phyloP scores from a whole-genome alignment of 164 flowering plant genomes.

The Dillenia suffruticosa region DNA sequence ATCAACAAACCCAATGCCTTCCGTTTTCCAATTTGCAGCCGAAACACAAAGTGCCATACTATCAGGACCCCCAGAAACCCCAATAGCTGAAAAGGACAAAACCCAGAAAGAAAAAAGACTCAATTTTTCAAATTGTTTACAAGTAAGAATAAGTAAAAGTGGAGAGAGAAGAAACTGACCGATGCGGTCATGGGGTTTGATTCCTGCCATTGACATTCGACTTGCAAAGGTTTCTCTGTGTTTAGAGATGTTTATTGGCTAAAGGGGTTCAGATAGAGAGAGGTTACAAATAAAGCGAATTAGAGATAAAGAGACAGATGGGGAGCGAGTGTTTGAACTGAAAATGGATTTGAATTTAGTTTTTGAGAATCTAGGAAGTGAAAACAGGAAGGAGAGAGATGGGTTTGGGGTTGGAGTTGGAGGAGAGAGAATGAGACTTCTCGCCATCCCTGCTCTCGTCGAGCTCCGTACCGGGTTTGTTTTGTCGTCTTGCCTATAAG shows the following conservation, averaged over 20 bases:
- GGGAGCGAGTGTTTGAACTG: no score
- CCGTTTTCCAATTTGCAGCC: slow-evolving; percentile 67
- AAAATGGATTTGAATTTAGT: slow-evolving; percentile 2
- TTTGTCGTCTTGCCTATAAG: no score
- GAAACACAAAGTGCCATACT: slow-evolving; percentile 80
- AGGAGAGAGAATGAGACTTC: slow-evolving; percentile 7
- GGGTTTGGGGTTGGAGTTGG: not conserved
- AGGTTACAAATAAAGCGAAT: slow-evolving; percentile 29
- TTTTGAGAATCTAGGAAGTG: not conserved
- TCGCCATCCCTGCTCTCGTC: slow-evolving; percentile 6
- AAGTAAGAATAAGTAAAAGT: not conserved
- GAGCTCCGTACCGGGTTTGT: no score
- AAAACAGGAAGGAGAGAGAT: slow-evolving; percentile 5
- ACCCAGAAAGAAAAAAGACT: not conserved
- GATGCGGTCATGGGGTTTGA: slow-evolving; percentile 74
- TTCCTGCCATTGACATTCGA: slow-evolving; percentile 77
- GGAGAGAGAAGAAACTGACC: slow-evolving; percentile 28
- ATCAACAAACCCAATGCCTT: slow-evolving; percentile 42
- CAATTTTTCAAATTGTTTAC: not conserved
- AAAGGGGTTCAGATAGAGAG: slow-evolving; percentile 5
- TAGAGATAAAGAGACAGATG: not conserved
- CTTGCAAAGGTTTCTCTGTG: slow-evolving; percentile 46
- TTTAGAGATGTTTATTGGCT: slow-evolving; percentile 23
- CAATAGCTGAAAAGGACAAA: slow-evolving; percentile 49
- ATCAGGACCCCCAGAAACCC: slow-evolving; percentile 94